These are phyloP conservation scores for Botryotinia globosa DNA, from an alignment of 2,329 filamentous ascomycete genomes.

Conservation along the genomic window DNA sequence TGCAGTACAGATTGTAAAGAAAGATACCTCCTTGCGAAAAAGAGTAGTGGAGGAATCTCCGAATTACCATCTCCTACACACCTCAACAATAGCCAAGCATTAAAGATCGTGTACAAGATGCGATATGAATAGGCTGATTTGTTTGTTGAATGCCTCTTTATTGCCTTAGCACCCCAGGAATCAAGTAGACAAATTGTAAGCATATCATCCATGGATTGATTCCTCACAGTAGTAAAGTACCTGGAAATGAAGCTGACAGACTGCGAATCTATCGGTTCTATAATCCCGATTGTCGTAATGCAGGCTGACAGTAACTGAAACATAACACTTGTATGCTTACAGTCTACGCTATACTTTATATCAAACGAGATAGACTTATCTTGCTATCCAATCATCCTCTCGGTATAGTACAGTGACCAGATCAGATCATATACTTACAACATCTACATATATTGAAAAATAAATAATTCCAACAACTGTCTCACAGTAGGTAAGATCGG, in stretches of 20 bases:
- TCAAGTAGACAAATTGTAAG: neutral
- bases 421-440: neutral
- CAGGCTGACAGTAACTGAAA: constrained; percentile 2
- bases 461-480: neutral
- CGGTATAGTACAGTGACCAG: neutral
- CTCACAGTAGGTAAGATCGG: neutral
- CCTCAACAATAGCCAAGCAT: neutral
- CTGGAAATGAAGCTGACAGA: neutral
- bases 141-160: neutral
- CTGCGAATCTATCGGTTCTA: neutral
- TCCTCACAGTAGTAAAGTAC: neutral
- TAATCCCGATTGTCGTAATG: neutral
- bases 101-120: neutral
- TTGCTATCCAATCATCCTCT: neutral
- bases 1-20: neutral
- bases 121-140: neutral
- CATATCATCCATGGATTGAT: neutral
- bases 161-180: neutral
- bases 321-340: constrained; percentile 1
- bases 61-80: neutral
- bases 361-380: neutral
- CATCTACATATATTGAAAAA: neutral
- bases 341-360: neutral
- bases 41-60: neutral
- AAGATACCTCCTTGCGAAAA: neutral